Evolutionary conservation across 257 asterid species (phyloP), one percentile per base, ranked within the genome.

Genomic region (Petunia axillaris): DNA sequence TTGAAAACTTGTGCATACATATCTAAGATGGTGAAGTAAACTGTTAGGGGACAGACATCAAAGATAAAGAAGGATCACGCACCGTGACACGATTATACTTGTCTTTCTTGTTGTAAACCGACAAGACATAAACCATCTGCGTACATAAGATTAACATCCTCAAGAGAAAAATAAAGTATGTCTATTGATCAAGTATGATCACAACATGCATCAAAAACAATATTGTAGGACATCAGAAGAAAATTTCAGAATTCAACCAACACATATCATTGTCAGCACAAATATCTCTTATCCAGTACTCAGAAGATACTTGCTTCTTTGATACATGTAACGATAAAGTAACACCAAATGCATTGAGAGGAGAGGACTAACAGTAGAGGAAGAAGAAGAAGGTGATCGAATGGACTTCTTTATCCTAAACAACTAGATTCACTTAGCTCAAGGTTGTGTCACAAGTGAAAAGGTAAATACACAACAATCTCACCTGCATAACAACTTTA

Each of bases 101-200:
- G 81, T 93, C 97, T 88, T 90, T 94, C 96, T 90, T 94, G 96
- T 88, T 89, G 89, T 93, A 91, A 71, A 94, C 91, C 58, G 96
- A 94, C 84, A 94, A 84, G 81, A 94, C 97, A 81, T 93, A 94
- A 83, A 94, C 94, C 97, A 93, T 93, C 97, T 94, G 97, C 84
- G 36, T 36, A 73, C 46, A 73, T 73, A 52, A 48, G 78, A 36
- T 73, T 73, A 73, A 13, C 13, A 50, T 73, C 76, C 76, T 43
- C 63, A 36, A 50, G 2, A 11, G 78, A 73, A 73, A 73, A 35
- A 40, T 11, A 48, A 48, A 71, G 77, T 3, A 13, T 35, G 78
- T 5, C 46, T 73, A 36, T 73, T 35, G 46, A 50, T 35, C 62
- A 73, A 50, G 63, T 46, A 50, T 50, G 13, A 50, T 50, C 46